A percentile compares a stretch with the other conserved stretches of the same genome.
phyloP scores from a whole-genome alignment of 768 basidiomycete species.

The Cystofilobasidium ferigula region DNA sequence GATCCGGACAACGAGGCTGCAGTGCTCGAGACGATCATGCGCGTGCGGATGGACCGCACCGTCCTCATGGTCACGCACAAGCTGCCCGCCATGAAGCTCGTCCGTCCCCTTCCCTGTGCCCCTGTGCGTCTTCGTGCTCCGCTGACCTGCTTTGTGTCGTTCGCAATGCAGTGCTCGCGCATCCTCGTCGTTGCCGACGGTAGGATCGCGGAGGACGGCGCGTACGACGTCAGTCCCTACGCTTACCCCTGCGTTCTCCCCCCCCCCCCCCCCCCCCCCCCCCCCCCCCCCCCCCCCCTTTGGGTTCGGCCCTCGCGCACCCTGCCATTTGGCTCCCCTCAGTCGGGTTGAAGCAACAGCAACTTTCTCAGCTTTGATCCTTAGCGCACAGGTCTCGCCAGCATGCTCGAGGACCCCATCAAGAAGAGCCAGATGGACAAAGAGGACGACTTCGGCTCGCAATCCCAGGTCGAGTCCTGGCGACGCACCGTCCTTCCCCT shows the following conservation, averaged over 20 bases:
- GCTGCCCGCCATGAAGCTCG: constrained; percentile 69
- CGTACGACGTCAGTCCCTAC: constrained; percentile 49
- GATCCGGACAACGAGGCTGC: constrained; percentile 73
- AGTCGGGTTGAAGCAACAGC: too few species aligned
- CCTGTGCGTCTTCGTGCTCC: too few species aligned
- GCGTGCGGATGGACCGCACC: constrained; percentile 56
- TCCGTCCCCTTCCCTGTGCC: background rate
- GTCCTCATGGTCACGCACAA: constrained; percentile 93
- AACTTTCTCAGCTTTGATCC: too few species aligned
- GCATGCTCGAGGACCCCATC: background rate
- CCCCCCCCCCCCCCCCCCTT: too few species aligned
- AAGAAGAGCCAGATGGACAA: background rate
- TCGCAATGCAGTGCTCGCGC: constrained; percentile 55
- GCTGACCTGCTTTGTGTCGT: background rate
- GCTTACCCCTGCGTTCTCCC: too few species aligned
- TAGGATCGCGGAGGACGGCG: constrained; percentile 62
- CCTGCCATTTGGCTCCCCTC: too few species aligned
- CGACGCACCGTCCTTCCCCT: background rate
- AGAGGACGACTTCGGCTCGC: background rate
- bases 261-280: too few species aligned
- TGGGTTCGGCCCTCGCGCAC: too few species aligned
- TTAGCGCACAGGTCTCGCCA: too few species aligned
- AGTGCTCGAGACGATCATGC: constrained; percentile 63
- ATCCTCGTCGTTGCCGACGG: constrained; percentile 74
- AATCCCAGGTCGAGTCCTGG: constrained; percentile 1